Conservation (phyloP, 2,329 filamentous ascomycete species). For the Dichotomopilus funicola region DNA sequence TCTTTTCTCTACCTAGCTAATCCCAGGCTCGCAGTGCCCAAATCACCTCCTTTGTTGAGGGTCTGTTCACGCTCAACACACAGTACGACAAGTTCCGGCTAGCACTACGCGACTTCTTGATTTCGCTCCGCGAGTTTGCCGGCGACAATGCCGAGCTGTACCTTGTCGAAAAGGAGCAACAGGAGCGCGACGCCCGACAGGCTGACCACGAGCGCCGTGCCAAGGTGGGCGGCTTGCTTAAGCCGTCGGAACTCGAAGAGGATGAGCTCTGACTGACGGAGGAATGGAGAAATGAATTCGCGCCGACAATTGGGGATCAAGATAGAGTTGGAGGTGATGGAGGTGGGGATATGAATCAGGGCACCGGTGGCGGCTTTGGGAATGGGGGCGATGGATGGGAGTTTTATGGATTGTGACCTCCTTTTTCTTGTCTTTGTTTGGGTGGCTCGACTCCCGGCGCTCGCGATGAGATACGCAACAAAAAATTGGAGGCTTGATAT, state of each 20-base stretch:
- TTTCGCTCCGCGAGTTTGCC: conserved; percentile 93
- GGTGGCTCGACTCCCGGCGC: not conserved
- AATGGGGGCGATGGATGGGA: conserved; percentile 55
- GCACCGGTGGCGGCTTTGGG: conserved; percentile 1
- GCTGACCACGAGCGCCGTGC: conserved; percentile 86
- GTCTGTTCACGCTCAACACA: conserved; percentile 79
- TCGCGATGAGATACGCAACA: not conserved
- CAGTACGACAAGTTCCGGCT: conserved; percentile 93
- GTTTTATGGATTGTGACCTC: conserved; percentile 51
- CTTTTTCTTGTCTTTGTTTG: not conserved
- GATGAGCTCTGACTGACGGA: conserved; percentile 80
- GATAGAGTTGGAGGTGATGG: not conserved
- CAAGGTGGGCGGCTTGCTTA: conserved; percentile 92
- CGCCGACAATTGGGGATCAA: conserved; percentile 30
- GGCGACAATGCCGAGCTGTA: conserved; percentile 94
- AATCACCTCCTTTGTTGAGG: conserved; percentile 84
- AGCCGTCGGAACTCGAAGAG: conserved; percentile 93
- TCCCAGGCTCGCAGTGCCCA: conserved; percentile 53
- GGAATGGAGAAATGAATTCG: conserved; percentile 59
- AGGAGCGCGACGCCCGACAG: conserved; percentile 74
- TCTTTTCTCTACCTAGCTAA: not conserved
- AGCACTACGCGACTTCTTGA: conserved; percentile 91
- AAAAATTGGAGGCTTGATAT: not conserved
- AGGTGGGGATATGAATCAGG: not conserved
- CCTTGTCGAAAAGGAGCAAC: conserved; percentile 89